Base-by-base conservation (phyloP, 2,329 filamentous ascomycete genomes). In the Colletotrichum cordylinicola region DNA sequence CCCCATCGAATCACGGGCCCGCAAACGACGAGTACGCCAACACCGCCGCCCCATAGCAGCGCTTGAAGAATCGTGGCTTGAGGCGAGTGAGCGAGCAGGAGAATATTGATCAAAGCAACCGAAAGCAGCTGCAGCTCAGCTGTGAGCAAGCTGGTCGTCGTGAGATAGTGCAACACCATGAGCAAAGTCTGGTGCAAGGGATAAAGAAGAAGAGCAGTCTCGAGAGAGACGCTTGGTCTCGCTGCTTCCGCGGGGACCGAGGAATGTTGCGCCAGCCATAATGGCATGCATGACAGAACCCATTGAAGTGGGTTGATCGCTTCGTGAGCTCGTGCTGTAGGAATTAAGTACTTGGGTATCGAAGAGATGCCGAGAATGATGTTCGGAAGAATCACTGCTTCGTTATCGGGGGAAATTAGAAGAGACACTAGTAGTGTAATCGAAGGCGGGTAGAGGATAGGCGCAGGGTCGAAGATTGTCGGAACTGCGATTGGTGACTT, bases 101-200 rank as follows among this genome's bases (percentile, higher is more conserved):
- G 86, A 16, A 98, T 86, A 80, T 98, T 95, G 80, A 98, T 93
- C 16, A 99, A 88, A 3, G 93, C 92, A 52, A 94, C 91, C 1
- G 96, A 96, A 18, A 98, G 90, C 12, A 99, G 88, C 80, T 98
- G 95, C 56, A 98, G 89, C 84, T 99, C 97, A 7, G 97, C 93
- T 2, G 94, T 91, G 67, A 98, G 88, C 56, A 98, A 89, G 84
- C 96, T 98, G 2, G 96, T 98, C 0, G 95, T 96, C 2, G 96
- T 96, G 77, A 98, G 89, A 82, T 94, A 93, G 80, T 95, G 92
- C 72, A 98, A 84, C 35, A 94, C 91, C 35, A 90, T 88, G 81
- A 95, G 92, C 29, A 98, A 87, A 35, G 92, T 92, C 83, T 95
- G 94, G 81, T 98, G 96, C 60, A 98, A 87, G 18, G 96, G 95